These are phyloP conservation scores for Hypomontagnella submonticulosa DNA, from an alignment of 495 filamentous ascomycete genomes.

Conservation along the genomic window DNA sequence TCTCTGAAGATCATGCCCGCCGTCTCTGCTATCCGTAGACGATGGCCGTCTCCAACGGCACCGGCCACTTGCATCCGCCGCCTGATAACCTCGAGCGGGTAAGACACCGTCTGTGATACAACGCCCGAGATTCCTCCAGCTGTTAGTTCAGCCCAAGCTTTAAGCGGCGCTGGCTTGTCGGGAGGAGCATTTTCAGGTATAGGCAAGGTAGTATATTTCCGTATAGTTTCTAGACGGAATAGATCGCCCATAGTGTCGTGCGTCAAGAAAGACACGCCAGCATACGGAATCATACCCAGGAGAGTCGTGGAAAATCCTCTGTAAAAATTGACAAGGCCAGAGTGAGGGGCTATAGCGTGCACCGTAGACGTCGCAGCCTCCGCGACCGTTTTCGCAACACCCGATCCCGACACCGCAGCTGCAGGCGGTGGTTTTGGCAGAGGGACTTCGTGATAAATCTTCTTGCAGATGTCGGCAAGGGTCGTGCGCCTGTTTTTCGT, in stretches of 20 bases:
- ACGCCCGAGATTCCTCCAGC: constrained; percentile 87
- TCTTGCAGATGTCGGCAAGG: constrained; percentile 75
- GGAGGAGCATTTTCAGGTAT: constrained; percentile 55
- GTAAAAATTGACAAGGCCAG: constrained; percentile 90
- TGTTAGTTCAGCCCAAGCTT: constrained; percentile 82
- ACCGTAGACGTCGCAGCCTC: constrained; percentile 46
- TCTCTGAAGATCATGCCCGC: constrained; percentile 76
- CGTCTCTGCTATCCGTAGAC: constrained; percentile 82
- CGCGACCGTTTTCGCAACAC: constrained; percentile 29
- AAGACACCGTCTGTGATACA: constrained; percentile 89
- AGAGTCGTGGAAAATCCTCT: constrained; percentile 91
- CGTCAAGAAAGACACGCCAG: constrained; percentile 95
- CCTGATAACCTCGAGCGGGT: constrained; percentile 91
- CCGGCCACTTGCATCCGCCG: constrained; percentile 96
- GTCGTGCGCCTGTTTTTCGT: constrained; percentile 76
- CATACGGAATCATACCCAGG: constrained; percentile 94
- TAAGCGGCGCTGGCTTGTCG: constrained; percentile 72
- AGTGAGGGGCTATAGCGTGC: constrained; percentile 62
- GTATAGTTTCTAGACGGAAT: constrained; percentile 72
- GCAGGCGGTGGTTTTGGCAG: constrained; percentile 36
- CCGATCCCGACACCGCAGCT: constrained; percentile 23
- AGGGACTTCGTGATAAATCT: constrained; percentile 82
- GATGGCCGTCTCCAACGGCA: constrained; percentile 87
- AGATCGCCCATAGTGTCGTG: constrained; percentile 89
- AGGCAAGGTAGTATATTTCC: constrained; percentile 72